These are phyloP conservation scores for Ehretia macrophylla DNA, from an alignment of 257 asterid species.

Conservation along the genomic window DNA sequence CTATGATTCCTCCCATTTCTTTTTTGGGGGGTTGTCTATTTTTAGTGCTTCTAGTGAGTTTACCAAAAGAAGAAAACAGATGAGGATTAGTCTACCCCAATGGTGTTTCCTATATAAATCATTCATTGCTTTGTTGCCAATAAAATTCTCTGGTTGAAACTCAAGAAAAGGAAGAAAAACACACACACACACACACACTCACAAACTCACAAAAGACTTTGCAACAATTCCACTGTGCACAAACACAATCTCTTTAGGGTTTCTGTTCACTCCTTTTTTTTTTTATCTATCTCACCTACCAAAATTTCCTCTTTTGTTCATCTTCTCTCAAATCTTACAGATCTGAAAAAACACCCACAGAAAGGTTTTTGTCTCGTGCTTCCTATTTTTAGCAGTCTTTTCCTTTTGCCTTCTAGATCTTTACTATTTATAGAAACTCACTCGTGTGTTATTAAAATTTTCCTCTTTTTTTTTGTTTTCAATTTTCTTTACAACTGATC, in stretches of 20 bases:
- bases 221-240: background rate
- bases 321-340: conserved; percentile 14
- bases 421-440: conserved; percentile 22
- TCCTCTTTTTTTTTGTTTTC: background rate
- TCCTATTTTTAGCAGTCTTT: conserved; percentile 18
- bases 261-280: conserved; percentile 6
- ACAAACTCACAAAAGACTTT: too few relatives aligned
- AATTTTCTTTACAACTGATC: background rate
- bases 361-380: conserved; percentile 1
- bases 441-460: background rate
- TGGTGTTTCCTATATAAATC: conserved; percentile 26
- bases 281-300: conserved; percentile 10
- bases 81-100: conserved; percentile 16
- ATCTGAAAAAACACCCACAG: conserved; percentile 29
- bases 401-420: conserved; percentile 14
- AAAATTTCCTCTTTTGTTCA: background rate
- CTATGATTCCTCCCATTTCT: background rate
- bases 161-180: background rate
- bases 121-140: too few relatives aligned
- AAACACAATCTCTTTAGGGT: conserved; percentile 17
- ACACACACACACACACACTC: too few relatives aligned
- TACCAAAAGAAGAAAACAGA: conserved; percentile 37
- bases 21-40: conserved; percentile 14
- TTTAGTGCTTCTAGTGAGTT: conserved; percentile 17
- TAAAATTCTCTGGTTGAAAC: conserved; percentile 8